Conservation (phyloP, 192 early-diverging fungal genomes). For the Backusella luteola region DNA sequence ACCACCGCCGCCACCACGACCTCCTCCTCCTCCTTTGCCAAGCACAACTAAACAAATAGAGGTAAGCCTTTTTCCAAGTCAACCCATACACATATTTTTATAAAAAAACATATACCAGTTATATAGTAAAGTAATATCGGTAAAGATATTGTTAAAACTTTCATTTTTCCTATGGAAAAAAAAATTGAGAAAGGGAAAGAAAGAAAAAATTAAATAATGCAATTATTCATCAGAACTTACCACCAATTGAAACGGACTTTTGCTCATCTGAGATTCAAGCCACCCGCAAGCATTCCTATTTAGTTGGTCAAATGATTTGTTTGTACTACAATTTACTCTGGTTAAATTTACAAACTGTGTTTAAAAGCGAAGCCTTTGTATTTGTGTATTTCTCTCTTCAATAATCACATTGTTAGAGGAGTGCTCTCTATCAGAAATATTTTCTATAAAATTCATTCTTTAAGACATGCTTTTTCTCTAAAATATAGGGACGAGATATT, state of each 20-base stretch:
- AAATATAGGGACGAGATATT: too few relatives aligned
- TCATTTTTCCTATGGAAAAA: conserved; percentile 6
- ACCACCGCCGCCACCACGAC: neutral
- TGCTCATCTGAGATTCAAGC: neutral
- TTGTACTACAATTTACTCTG: neutral
- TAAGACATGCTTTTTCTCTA: too few relatives aligned
- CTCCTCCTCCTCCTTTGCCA: conserved; percentile 29
- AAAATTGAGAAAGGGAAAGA: neutral
- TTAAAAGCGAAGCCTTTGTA: neutral
- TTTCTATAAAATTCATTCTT: too few relatives aligned
- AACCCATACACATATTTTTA: too few relatives aligned
- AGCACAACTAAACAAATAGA: neutral
- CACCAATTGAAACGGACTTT: neutral
- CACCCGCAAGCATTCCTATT: neutral
- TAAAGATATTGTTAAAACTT: neutral
- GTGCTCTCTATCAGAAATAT: too few relatives aligned
- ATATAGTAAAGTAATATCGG: conserved; percentile 10
- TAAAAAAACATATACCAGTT: conserved; percentile 5
- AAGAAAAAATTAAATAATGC: neutral
- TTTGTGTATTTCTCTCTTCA: neutral
- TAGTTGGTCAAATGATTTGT: neutral
- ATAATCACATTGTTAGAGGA: neutral
- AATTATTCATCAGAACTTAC: neutral
- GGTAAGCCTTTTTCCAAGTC: neutral
- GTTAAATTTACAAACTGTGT: neutral